These are phyloP conservation scores for Earliella scabrosa DNA, from an alignment of 1,284 basidiomycete species.

Conservation along the genomic window DNA sequence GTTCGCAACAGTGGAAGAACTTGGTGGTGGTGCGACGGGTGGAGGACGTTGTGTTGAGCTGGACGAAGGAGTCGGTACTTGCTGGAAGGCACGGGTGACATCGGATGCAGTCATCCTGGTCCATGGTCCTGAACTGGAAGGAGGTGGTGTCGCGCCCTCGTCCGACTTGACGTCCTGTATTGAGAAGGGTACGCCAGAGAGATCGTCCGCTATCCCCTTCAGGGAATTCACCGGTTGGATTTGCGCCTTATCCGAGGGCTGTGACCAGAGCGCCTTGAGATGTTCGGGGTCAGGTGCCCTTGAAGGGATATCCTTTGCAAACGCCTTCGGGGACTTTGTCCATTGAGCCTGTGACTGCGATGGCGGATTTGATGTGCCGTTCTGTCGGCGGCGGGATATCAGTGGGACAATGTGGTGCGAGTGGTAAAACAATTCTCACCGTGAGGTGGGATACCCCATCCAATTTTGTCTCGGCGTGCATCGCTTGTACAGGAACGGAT, in stretches of 20 bases:
- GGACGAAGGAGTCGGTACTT: constrained; percentile 64
- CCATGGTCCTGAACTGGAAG: constrained; percentile 54
- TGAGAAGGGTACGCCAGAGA: constrained; percentile 74
- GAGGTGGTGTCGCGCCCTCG: constrained; percentile 79
- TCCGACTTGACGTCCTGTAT: constrained; percentile 83
- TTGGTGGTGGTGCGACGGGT: constrained; percentile 34
- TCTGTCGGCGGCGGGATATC: constrained; percentile 4
- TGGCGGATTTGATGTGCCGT: constrained; percentile 51
- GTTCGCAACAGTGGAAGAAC: constrained; percentile 42
- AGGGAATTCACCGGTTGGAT: constrained; percentile 74
- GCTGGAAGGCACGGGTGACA: constrained; percentile 82
- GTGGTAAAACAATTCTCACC: too few species aligned
- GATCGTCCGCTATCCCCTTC: constrained; percentile 77
- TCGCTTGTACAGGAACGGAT: constrained; percentile 40
- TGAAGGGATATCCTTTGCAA: constrained; percentile 68
- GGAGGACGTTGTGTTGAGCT: constrained; percentile 52
- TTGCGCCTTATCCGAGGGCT: constrained; percentile 67
- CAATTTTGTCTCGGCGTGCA: background rate
- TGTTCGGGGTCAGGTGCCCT: constrained; percentile 77
- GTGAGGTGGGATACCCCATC: too few species aligned
- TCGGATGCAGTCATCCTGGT: constrained; percentile 80
- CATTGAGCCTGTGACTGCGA: constrained; percentile 48
- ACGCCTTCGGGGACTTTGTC: constrained; percentile 62
- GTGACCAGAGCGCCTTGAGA: constrained; percentile 84
- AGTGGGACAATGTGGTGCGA: too few species aligned